These are phyloP conservation scores for Eucalyptus erythrocorys DNA, from an alignment of 345 rosid species.

Conservation along the genomic window DNA sequence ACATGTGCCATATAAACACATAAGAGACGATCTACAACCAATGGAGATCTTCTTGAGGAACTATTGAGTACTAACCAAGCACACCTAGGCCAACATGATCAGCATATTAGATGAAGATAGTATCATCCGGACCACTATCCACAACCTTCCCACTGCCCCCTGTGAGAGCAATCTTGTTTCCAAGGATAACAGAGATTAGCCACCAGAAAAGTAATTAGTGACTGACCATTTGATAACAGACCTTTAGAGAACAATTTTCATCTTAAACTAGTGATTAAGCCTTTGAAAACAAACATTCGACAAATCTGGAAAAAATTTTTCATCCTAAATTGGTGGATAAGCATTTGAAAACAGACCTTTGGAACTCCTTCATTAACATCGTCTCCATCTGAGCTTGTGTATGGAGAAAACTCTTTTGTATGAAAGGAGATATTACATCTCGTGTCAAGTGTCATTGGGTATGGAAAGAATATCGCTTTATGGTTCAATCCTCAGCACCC, in stretches of 20 bases:
- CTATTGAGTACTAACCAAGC: conserved; percentile 49
- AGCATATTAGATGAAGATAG: conserved; percentile 70
- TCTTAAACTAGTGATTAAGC: neutral
- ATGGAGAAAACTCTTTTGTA: too few relatives aligned
- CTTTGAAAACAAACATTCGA: conserved; percentile 4
- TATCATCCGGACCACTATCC: conserved; percentile 91
- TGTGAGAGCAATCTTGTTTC: conserved; percentile 56
- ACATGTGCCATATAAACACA: neutral
- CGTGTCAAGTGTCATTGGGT: too few relatives aligned
- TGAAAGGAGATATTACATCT: too few relatives aligned
- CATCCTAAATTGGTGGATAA: neutral
- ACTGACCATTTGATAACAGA: neutral
- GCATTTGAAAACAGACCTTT: conserved; percentile 29
- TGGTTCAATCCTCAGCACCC: too few relatives aligned
- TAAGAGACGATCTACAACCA: neutral
- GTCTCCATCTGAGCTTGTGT: conserved; percentile 56
- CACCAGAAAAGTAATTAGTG: neutral
- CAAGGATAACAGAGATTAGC: conserved; percentile 86
- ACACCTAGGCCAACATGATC: conserved; percentile 98
- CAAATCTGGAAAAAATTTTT: neutral
- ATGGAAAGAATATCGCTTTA: too few relatives aligned
- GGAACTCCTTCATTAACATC: conserved; percentile 92
- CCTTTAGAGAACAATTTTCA: neutral
- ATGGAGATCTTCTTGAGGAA: neutral
- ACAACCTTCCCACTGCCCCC: conserved; percentile 96